Evolutionary conservation across 768 basidiomycete species (phyloP).

Genomic region (Suillus americanus): DNA sequence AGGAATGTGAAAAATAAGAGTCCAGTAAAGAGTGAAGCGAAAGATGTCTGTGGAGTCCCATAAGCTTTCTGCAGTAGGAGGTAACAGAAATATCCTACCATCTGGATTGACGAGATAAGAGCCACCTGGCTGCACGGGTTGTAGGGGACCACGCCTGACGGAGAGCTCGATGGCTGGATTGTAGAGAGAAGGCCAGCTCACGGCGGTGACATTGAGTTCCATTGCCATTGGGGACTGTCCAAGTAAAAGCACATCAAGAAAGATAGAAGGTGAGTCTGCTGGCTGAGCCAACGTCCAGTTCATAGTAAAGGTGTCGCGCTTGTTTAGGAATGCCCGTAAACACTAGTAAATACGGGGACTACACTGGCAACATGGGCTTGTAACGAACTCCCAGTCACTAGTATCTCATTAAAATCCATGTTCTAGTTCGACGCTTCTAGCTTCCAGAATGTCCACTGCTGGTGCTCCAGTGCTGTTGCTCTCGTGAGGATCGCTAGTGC

Average conservation of each 20-base stretch:
- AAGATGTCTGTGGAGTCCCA: constrained; percentile 35
- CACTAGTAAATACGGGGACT: neutral
- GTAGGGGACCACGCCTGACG: constrained; percentile 23
- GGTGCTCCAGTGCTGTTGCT: neutral
- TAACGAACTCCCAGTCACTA: neutral
- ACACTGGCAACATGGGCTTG: neutral
- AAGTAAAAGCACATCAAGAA: neutral
- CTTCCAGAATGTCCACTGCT: neutral
- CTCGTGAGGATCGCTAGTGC: neutral
- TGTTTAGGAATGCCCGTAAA: neutral
- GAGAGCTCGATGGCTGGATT: constrained; percentile 35
- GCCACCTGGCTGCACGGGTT: constrained; percentile 32
- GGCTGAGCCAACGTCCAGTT: neutral
- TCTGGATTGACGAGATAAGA: constrained; percentile 35
- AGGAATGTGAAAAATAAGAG: constrained; percentile 45
- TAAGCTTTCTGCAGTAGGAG: neutral
- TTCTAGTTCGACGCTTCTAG: neutral
- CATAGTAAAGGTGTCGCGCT: neutral
- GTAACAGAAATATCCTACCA: constrained; percentile 19
- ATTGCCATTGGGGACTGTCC: neutral
- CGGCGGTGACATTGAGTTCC: constrained; percentile 16
- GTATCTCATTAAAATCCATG: neutral
- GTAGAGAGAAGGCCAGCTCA: constrained; percentile 40
- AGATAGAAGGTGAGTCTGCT: neutral
- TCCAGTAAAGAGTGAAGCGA: constrained; percentile 49